Base-by-base conservation (phyloP, 768 basidiomycete species). In the Leccinum variicolor region DNA sequence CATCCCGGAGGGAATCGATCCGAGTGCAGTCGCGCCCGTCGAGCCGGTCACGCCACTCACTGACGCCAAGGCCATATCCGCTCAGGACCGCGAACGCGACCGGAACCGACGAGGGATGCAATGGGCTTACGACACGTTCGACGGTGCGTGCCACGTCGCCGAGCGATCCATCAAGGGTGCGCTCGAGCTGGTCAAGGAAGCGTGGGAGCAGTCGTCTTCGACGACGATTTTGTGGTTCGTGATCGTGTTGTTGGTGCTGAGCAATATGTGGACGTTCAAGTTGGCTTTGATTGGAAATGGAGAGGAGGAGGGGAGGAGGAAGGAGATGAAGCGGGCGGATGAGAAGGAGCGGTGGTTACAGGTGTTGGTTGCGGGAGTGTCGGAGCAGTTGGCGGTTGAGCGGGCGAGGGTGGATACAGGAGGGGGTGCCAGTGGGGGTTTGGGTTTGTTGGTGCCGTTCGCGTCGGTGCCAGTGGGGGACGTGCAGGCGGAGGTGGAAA, bases 41-140 rank as follows among this genome's bases (percentile, higher is more conserved):
- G 79, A 73, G 13, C 74, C 75, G 29, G 73, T 75, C 23, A 69
- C 65, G 17, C 64, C 71, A 7, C 50, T 68, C 25, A 59, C 59
- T 17, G 62, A 68, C 28, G 34, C 17, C 9, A 25, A 62, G 2
- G 17, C 28, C 1, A 23, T 59, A 55, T 52, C 62, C 15, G 43
- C 52, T 48, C 2, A 56, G 58, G 51, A 66, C 55, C 83, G 88
- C 53, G 87, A 88, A 69, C 77, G 79, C 55, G 85, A 89, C 68
- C 83, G 86, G 15, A 84, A 86, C 59, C 81, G 78, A 57, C 87
- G 89, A 17, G 85, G 85, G 0, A 74, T 92, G 61, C 92, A 94
- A 65, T 94, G 92, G 92, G 91, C 91, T 3, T 90, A 84, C 75
- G 92, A 94, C 62, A 94, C 92, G 49, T 81, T 90, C 69, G 86